Conservation (phyloP, 768 basidiomycete genomes). For the Tubosaeta sp. region DNA sequence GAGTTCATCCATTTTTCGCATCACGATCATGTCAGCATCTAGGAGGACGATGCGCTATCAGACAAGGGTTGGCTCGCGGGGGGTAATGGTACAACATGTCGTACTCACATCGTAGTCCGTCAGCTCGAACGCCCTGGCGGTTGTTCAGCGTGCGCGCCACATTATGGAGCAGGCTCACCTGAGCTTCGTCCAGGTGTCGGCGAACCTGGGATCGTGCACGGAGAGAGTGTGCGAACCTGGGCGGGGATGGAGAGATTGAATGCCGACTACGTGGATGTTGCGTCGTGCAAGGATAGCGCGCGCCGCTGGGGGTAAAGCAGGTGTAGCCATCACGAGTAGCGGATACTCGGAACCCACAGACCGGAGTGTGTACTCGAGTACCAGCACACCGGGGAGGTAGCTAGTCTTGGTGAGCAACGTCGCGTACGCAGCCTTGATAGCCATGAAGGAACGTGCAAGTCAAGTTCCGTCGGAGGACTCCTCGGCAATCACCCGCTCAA, state of each 20-base stretch:
- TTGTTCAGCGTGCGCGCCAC: conserved; percentile 20
- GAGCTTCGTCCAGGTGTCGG: conserved; percentile 64
- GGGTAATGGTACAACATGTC: background rate
- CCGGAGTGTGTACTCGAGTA: conserved; percentile 49
- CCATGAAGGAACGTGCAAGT: conserved; percentile 22
- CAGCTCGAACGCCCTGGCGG: conserved; percentile 57
- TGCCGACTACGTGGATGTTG: conserved; percentile 53
- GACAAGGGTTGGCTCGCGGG: conserved; percentile 3
- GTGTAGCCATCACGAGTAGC: conserved; percentile 75
- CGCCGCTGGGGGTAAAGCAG: conserved; percentile 47
- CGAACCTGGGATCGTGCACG: conserved; percentile 44
- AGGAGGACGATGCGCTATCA: conserved; percentile 70
- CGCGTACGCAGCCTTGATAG: conserved; percentile 55
- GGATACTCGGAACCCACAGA: conserved; percentile 61
- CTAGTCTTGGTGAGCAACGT: conserved; percentile 69
- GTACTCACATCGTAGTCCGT: conserved; percentile 57
- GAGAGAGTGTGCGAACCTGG: conserved; percentile 36
- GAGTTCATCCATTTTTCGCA: conserved; percentile 79
- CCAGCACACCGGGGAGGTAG: conserved; percentile 56
- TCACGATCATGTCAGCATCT: conserved; percentile 86
- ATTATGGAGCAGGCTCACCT: conserved; percentile 31
- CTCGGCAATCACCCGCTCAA: conserved; percentile 7
- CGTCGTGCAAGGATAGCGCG: conserved; percentile 47
- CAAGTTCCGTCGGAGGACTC: background rate
- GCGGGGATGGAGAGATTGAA: conserved; percentile 55